A percentile compares a stretch with the other conserved stretches of the same genome.
Evolutionary conservation across 257 asterid genomes (phyloP).

Genomic region (Osmanthus fragrans): DNA sequence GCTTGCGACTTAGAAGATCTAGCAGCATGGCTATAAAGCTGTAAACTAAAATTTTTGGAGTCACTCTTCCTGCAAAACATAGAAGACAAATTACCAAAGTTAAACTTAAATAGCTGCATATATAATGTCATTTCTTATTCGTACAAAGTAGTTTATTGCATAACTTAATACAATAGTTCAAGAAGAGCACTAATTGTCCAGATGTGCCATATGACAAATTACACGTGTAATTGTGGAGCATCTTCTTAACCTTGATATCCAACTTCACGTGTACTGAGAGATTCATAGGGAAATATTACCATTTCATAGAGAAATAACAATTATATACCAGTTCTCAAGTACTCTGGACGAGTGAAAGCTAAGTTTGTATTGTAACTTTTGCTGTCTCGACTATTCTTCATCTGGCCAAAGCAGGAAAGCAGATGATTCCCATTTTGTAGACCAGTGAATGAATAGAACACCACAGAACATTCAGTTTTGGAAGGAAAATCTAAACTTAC

Average conservation of each 20-base stretch:
- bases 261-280: too few relatives aligned
- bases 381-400: constrained; percentile 69
- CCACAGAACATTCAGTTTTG: neutral
- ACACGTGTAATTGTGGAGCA: too few relatives aligned
- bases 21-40: constrained; percentile 65
- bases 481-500: neutral
- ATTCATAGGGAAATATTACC: too few relatives aligned
- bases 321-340: constrained; percentile 55
- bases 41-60: constrained; percentile 61
- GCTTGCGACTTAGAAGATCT: constrained; percentile 70
- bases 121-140: too few relatives aligned
- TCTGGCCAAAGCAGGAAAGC: constrained; percentile 62
- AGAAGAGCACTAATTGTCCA: neutral
- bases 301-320: neutral
- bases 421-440: constrained; percentile 59
- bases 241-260: too few relatives aligned
- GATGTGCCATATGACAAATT: too few relatives aligned
- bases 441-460: constrained; percentile 11
- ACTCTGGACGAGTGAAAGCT: constrained; percentile 73
- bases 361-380: constrained; percentile 66
- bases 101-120: neutral
- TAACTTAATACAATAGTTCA: neutral
- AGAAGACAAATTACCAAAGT: constrained; percentile 8
- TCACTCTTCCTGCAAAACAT: constrained; percentile 52
- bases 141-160: neutral